Conservation (phyloP, 352 stramenopile species). For the Phytophthora melonis region DNA sequence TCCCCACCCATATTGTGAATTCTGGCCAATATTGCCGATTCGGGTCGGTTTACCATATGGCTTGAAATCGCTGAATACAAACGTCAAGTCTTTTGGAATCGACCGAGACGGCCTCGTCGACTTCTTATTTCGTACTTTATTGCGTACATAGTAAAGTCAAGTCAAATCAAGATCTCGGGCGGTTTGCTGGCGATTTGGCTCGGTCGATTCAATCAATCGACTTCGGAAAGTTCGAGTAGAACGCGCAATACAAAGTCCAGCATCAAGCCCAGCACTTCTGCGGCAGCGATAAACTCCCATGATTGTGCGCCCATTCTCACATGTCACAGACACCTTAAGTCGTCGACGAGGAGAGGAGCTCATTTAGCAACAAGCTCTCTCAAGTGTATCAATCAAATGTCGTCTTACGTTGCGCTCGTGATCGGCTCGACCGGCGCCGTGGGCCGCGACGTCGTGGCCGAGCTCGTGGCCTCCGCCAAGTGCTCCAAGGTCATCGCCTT, state of each 20-base stretch:
- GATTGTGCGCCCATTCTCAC: slow-evolving; percentile 15
- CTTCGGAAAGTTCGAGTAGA: no score
- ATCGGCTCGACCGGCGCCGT: slow-evolving; percentile 80
- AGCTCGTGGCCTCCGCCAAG: slow-evolving; percentile 67
- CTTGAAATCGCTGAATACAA: no score
- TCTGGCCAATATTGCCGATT: no score
- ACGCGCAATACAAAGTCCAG: neutral
- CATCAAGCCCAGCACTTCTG: neutral
- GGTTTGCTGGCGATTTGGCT: no score
- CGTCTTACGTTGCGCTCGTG: slow-evolving; percentile 72
- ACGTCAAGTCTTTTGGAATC: no score
- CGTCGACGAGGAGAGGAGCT: slow-evolving; percentile 3
- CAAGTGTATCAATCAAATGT: slow-evolving; percentile 1
- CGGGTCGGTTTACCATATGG: no score
- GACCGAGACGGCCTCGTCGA: no score
- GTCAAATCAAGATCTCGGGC: no score
- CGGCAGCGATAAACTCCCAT: neutral
- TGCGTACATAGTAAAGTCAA: no score
- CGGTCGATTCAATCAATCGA: no score
- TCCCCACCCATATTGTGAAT: neutral
- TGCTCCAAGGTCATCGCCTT: slow-evolving; percentile 81
- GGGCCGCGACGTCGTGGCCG: slow-evolving; percentile 72
- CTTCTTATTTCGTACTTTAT: no score
- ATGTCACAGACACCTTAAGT: slow-evolving; percentile 12
- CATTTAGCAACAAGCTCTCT: slow-evolving; percentile 13